phyloP scores from a whole-genome alignment of 176 grass and related monocot species.

The Musa acuminata region DNA sequence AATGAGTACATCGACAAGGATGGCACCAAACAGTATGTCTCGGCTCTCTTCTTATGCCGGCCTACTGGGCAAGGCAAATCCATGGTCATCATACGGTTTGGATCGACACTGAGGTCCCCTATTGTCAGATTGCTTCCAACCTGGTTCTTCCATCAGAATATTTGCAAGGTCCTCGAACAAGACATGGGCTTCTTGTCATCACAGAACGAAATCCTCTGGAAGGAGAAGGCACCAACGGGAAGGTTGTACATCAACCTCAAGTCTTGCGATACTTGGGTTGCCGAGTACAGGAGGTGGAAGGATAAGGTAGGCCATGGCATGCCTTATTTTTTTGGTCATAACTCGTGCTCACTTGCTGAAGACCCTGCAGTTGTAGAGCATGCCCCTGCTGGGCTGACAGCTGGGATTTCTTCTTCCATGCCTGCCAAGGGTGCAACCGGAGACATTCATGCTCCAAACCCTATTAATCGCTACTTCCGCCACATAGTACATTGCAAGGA shows the following conservation, averaged over 20 bases:
- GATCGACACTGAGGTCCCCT: slow-evolving; percentile 22
- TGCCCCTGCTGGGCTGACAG: slow-evolving; percentile 51
- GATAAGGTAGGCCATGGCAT: slow-evolving; percentile 72
- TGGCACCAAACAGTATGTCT: slow-evolving; percentile 43
- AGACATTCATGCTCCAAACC: slow-evolving; percentile 55
- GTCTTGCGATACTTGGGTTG: slow-evolving; percentile 73
- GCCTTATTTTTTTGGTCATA: slow-evolving; percentile 95
- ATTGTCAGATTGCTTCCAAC: slow-evolving; percentile 31
- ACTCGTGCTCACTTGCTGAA: slow-evolving; percentile 27
- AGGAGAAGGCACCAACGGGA: slow-evolving; percentile 68
- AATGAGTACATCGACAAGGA: slow-evolving; percentile 49
- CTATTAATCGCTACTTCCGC: slow-evolving; percentile 63
- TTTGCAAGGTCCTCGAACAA: slow-evolving; percentile 82
- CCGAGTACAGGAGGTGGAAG: slow-evolving; percentile 95
- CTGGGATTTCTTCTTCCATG: slow-evolving; percentile 54
- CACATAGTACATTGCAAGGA: slow-evolving; percentile 94
- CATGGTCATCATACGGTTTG: slow-evolving; percentile 70
- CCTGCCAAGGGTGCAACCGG: slow-evolving; percentile 74
- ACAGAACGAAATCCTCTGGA: slow-evolving; percentile 80
- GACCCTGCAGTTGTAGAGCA: slow-evolving; percentile 75
- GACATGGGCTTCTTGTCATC: slow-evolving; percentile 98
- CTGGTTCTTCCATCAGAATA: slow-evolving; percentile 84
- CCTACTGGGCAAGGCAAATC: slow-evolving; percentile 69
- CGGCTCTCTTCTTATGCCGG: slow-evolving; percentile 78
- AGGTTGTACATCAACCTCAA: slow-evolving; percentile 81